Base-by-base conservation (phyloP, 2,329 filamentous ascomycete species). In the Hypoxylon sp. region DNA sequence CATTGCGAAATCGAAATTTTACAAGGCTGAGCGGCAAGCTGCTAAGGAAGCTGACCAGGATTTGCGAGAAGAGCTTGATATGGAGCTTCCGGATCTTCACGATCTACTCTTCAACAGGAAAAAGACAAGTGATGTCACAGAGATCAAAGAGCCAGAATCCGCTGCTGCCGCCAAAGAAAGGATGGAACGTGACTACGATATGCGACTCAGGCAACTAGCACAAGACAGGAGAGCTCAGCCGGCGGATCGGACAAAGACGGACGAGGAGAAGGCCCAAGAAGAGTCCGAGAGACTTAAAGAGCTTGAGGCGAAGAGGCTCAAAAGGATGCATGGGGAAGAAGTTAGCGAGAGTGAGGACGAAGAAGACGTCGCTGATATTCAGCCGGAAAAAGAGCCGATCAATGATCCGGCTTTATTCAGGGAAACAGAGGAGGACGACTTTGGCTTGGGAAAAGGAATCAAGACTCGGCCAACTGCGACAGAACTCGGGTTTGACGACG, bases 1-100 rank as follows among this genome's bases (percentile, higher is more conserved):
- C 65, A 97, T 99, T 70, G 93, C 94, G 65, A 99, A 99, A 80
- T 98, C 95, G 0, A 99, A 99, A 77, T 84, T 92, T 67, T 87
- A 97, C 85, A 98, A 97, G 80, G 94, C 95, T 75, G 94, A 98
- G 80, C 89, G 96, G 40, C 96, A 99, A 79, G 90, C 93, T 64
- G 88, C 89, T 26, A 97, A 97, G 75, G 96, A 98, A 65, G 93
- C 96, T 51, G 96, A 99, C 71, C 93, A 96, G 52, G 95, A 97
- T 70, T 79, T 97, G 56, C 87, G 93, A 63, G 89, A 90, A 62
- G 89, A 94, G 76, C 83, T 99, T 14, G 93, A 99, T 77, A 90
- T 94, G 76, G 92, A 93, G 40, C 84, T 98, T 66, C 85, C 87
- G 11, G 89, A 91, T 69, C 86, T 99, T 12, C 90, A 93, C 68